Evolutionary conservation across 495 filamentous ascomycete species (phyloP), one percentile per base, ranked within the genome.

Genomic region (Pyrenula aspistea): DNA sequence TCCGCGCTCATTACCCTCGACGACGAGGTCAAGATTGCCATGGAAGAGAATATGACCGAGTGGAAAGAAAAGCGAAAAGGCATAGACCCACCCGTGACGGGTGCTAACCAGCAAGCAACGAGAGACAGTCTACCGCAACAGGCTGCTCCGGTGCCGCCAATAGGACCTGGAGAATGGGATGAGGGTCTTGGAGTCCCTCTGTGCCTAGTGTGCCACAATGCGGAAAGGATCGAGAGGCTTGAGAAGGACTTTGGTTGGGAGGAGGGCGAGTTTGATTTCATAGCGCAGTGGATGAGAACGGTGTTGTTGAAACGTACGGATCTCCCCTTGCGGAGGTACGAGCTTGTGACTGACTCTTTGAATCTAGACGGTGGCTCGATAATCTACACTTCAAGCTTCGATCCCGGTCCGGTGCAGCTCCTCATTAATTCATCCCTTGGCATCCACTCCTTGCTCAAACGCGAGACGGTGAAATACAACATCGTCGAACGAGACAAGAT

Each of bases 401-500:
- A 84, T 49, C 76, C 86, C 22, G 90, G 87, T 54, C 86, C 85
- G 25, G 75, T 97, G 55, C 87, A 88, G 59, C 87, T 81, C 51
- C 74, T 97, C 42, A 77, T 97, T 56, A 89, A 95, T 67, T 91
- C 91, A 24, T 86, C 87, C 48, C 74, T 97, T 42, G 90, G 88
- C 15, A 94, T 97, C 62, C 87, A 89, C 58, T 95, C 89, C n/a
- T 77, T 92, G 55, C 68, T 94, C 12, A 88, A 90, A 68, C 81
- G 85, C 65, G 83, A 89, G 59, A 81, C 84, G 48, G 73, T 96
- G 23, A 96, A 91, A 71, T 88, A 93, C 69, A 96, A 97, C 64
- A 87, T 96, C 55, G 94, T 96, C 59, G 94, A 97, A 67, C 77
- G 94, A 25, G 94, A 97, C 67, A 95, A 92, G 74, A 86, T 97